phyloP scores from a whole-genome alignment of 768 basidiomycete species.

The Saitozyma podzolica region DNA sequence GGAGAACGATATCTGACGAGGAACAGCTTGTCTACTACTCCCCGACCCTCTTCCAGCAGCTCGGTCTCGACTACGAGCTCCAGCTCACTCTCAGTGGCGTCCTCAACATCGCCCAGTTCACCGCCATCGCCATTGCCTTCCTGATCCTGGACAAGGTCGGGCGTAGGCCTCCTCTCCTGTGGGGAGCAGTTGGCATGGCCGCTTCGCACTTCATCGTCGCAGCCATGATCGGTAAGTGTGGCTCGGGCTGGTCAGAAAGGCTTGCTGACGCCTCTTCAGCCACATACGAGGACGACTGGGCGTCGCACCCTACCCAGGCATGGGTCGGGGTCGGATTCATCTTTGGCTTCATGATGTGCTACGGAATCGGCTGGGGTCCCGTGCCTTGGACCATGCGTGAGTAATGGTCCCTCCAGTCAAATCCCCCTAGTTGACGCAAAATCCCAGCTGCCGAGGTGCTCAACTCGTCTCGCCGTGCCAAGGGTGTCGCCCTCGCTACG shows the following conservation, averaged over 20 bases:
- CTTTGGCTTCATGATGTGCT: no score
- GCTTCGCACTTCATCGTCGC: constrained; percentile 67
- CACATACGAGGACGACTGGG: constrained; percentile 49
- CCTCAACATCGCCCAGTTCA: constrained; percentile 20
- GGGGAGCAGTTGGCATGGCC: constrained; percentile 56
- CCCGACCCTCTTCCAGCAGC: constrained; percentile 10
- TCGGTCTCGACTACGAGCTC: constrained; percentile 17
- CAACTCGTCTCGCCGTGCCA: constrained; percentile 72
- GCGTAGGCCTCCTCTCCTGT: constrained; percentile 14
- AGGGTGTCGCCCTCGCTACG: constrained; percentile 42
- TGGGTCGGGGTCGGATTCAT: no score
- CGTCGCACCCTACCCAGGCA: no score
- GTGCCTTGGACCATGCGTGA: constrained; percentile 68
- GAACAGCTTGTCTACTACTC: constrained; percentile 5
- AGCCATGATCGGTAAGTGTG: constrained; percentile 57
- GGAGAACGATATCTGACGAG: no score
- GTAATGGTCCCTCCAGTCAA: no score
- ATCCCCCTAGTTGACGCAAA: no score
- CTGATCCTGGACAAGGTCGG: constrained; percentile 15
- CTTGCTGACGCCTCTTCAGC: no score
- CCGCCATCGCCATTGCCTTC: constrained; percentile 11
- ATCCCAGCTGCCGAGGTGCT: constrained; percentile 68
- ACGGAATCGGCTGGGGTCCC: no score
- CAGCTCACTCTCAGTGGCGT: constrained; percentile 14
- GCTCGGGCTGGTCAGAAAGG: no score